These are phyloP conservation scores for Colletotrichum sp. DNA, from an alignment of 2,329 filamentous ascomycete genomes.

Conservation along the genomic window DNA sequence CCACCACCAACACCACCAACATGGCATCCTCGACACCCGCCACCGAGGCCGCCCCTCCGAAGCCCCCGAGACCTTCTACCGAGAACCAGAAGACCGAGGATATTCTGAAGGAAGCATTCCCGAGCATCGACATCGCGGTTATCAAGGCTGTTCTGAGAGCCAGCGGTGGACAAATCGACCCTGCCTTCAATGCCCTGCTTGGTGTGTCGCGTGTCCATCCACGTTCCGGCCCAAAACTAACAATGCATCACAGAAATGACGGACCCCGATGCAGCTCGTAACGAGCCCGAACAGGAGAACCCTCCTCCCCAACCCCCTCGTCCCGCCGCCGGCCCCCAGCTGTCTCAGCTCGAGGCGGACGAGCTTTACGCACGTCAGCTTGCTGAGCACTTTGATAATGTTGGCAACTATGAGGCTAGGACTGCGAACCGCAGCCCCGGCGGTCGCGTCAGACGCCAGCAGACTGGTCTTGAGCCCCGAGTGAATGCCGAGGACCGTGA, in stretches of 20 bases:
- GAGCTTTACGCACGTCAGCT: constrained; percentile 92
- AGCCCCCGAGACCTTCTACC: constrained; percentile 83
- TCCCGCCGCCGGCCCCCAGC: constrained; percentile 63
- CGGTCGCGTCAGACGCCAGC: constrained; percentile 27
- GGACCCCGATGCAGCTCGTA: constrained; percentile 70
- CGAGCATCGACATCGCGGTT: constrained; percentile 77
- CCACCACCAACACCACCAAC: constrained; percentile 30
- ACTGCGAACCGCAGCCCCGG: constrained; percentile 49
- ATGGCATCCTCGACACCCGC: constrained; percentile 39
- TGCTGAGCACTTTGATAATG: constrained; percentile 84
- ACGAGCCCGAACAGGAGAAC: constrained; percentile 59
- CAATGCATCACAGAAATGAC: constrained; percentile 67
- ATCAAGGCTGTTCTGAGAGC: constrained; percentile 88
- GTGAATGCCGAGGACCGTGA: constrained; percentile 69
- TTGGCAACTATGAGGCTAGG: constrained; percentile 61
- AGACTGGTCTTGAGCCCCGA: constrained; percentile 53
- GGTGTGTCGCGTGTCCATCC: constrained; percentile 53
- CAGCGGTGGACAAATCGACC: constrained; percentile 86
- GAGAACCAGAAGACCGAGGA: constrained; percentile 85
- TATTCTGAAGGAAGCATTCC: constrained; percentile 94
- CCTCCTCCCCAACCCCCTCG: constrained; percentile 85
- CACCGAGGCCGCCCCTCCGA: constrained; percentile 61
- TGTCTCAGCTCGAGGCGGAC: constrained; percentile 86
- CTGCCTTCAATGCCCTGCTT: constrained; percentile 92
- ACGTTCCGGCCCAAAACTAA: constrained; percentile 1